Base-by-base conservation (phyloP, 78 protist species). In the Speleostelium caveatum region DNA sequence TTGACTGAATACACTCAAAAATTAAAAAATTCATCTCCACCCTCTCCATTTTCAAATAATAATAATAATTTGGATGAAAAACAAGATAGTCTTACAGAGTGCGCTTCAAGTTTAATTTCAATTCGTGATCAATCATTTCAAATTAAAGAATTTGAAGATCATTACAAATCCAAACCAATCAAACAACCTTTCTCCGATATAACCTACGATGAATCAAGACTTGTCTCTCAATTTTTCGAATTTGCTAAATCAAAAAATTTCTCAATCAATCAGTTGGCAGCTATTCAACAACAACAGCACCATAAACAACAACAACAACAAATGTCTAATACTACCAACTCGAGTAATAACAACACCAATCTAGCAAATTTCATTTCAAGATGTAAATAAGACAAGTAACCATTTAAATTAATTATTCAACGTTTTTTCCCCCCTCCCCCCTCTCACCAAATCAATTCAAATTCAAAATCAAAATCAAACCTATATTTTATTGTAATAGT, bases 101-200 rank as follows among this genome's bases (percentile, higher is more conserved):
- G 68, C 45, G 89, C 89, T 16, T 68, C 89, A 1, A 80, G 89
- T 36, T 58, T 80, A 26, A 68, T 80, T 45, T 35, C 45, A 16
- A 80, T 80, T 41, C 28, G 66, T 33, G 89, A 80, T 73, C 62
- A 55, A 33, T 1, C 8, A 3, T 1, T 16, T 45, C 56, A 32
- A 69, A 22, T 45, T 14, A 10, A 14, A 14, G 53, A 6, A 45
- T 14, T 45, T 45, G 53, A 45, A 14, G 10, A 45, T 45, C 6
- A 14, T 45, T 45, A 45, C 10, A 45, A 45, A 45, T 45, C 53
- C 6, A 6, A 45, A 45, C 53, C 6, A 45, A 14, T 45, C n/a
- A 45, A 45, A 45, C 53, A 45, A 45, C 6, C 53, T 45, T 45
- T 45, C 10, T 6, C 6, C 6, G 10, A 45, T 45, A 45, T 14